Evolutionary conservation across 2,329 filamentous ascomycete genomes (phyloP).

Genomic region (Colletotrichum liriopes): DNA sequence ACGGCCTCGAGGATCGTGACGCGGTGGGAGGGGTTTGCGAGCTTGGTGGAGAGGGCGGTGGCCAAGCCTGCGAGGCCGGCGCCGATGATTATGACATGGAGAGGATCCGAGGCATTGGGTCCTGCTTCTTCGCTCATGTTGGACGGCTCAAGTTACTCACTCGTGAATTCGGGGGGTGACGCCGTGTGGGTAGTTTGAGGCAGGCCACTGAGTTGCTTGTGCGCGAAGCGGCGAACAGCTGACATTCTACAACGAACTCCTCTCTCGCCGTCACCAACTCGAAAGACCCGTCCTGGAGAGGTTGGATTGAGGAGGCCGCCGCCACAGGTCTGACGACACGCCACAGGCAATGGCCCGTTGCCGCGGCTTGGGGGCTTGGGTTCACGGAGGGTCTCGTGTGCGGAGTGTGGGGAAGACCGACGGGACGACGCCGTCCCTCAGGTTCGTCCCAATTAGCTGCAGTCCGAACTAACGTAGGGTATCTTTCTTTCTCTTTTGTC

Average conservation of each 20-base stretch:
- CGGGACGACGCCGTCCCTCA: conserved; percentile 30
- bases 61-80: conserved; percentile 39
- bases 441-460: conserved; percentile 35
- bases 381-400: conserved; percentile 27
- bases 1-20: conserved; percentile 44
- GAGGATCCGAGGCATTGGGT: conserved; percentile 3
- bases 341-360: background rate
- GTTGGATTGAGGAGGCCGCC: background rate
- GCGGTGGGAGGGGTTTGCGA: conserved; percentile 38
- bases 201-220: background rate
- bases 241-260: background rate
- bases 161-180: background rate
- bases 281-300: background rate
- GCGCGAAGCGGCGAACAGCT: background rate
- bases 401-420: conserved; percentile 43
- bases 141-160: background rate
- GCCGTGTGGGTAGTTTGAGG: background rate
- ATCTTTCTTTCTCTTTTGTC: conserved; percentile 39
- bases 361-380: conserved; percentile 11
- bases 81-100: conserved; percentile 40
- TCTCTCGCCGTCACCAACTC: conserved; percentile 6
- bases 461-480: conserved; percentile 38
- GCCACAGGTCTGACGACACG: background rate
- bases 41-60: conserved; percentile 36
- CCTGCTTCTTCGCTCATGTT: conserved; percentile 5